Evolutionary conservation across 441 rosid genomes (phyloP).

Genomic region (Pelargonium australe): DNA sequence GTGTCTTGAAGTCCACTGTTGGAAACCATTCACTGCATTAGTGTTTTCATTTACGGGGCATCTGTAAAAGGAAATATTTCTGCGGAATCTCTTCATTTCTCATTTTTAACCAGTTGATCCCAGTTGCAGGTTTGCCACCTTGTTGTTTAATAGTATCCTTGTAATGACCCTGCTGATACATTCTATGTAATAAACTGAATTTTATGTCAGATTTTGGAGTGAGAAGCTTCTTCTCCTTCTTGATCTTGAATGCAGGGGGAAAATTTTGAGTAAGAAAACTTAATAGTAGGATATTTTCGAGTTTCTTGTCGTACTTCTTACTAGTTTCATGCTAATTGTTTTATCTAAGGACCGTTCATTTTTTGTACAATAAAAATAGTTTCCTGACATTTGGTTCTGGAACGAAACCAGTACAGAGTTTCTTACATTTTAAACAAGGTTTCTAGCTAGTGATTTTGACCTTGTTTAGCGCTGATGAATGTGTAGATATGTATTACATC

Average conservation of each 20-base stretch:
- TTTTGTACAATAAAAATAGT: not conserved
- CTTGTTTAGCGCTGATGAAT: constrained; percentile 15
- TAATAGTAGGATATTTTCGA: not conserved
- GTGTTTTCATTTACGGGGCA: no score
- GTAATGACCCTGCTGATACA: not conserved
- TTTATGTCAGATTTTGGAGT: not conserved
- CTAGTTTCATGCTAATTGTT: not conserved
- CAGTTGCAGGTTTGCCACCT: not conserved
- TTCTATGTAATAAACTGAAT: not conserved
- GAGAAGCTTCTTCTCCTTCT: not conserved
- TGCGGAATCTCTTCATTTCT: not conserved
- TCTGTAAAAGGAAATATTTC: not conserved
- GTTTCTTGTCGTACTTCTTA: not conserved
- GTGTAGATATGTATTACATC: constrained; percentile 60
- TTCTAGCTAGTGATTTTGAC: not conserved
- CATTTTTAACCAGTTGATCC: not conserved
- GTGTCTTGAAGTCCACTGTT: no score
- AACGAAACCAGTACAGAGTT: not conserved
- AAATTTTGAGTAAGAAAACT: not conserved
- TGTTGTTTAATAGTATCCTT: not conserved
- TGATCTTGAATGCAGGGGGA: not conserved
- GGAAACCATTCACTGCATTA: no score
- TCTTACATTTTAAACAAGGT: not conserved
- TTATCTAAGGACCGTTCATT: not conserved
- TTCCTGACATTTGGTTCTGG: not conserved